Percentiles rank a stretch among this genome's conserved stretches.
Conservation (phyloP, 371 early-diverging fungal genomes). For the Gilbertella persicaria region DNA sequence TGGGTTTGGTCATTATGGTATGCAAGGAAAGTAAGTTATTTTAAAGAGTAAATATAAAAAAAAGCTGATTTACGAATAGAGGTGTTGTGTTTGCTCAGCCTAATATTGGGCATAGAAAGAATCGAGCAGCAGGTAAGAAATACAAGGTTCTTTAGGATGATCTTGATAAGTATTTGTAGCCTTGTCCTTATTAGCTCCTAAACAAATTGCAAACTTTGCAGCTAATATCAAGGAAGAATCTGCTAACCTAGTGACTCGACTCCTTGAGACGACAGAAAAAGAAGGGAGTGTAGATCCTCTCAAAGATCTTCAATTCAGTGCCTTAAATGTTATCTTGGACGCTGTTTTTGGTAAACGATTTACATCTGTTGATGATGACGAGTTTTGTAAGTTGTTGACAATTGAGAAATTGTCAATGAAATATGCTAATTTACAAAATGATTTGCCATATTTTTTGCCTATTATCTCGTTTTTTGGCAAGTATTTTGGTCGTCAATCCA, state of each 20-base stretch:
- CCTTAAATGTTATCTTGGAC: slow-evolving; percentile 2
- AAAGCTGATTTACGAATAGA: neutral
- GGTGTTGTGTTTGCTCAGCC: slow-evolving; percentile 13
- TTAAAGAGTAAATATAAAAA: neutral
- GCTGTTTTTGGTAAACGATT: neutral
- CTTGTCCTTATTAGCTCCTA: neutral
- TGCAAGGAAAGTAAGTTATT: slow-evolving; percentile 9
- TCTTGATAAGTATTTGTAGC: neutral
- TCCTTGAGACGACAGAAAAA: neutral
- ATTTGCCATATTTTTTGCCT: slow-evolving; percentile 3
- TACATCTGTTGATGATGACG: slow-evolving; percentile 2
- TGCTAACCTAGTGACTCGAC: neutral
- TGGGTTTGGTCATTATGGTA: slow-evolving; percentile 1
- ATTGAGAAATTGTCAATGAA: neutral
- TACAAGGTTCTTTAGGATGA: neutral
- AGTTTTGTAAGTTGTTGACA: neutral
- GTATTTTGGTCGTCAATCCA: neutral
- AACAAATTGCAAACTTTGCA: slow-evolving; percentile 1
- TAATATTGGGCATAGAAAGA: neutral
- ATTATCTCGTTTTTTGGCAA: neutral
- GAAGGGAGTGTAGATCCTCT: neutral
- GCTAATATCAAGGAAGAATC: neutral
- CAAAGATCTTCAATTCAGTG: neutral
- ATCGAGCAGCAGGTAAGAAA: slow-evolving; percentile 6
- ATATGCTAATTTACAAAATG: neutral